phyloP scores from a whole-genome alignment of 1,284 basidiomycete genomes.

The Ustilago bromivora region DNA sequence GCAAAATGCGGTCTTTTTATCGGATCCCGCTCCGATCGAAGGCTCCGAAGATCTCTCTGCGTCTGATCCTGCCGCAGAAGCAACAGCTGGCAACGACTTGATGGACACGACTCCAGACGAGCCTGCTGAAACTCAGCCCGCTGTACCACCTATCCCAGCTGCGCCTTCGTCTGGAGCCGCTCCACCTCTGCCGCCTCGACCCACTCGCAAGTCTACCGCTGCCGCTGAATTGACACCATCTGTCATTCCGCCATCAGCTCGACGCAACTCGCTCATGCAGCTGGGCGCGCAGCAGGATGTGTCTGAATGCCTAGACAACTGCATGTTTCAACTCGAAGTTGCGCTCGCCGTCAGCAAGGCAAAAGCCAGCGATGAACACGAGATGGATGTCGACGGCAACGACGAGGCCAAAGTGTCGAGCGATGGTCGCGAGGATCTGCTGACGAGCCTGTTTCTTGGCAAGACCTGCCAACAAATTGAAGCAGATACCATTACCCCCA shows the following conservation, averaged over 20 bases:
- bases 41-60: background rate
- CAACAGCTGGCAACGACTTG: constrained; percentile 3
- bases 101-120: constrained; percentile 37
- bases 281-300: constrained; percentile 96
- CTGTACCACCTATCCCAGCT: background rate
- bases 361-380: constrained; percentile 1
- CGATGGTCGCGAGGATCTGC: constrained; percentile 28
- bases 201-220: constrained; percentile 16
- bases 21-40: constrained; percentile 16
- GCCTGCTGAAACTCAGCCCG: background rate
- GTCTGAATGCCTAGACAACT: constrained; percentile 98
- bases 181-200: constrained; percentile 35
- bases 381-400: constrained; percentile 41
- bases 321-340: constrained; percentile 97
- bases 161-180: background rate
- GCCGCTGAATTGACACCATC: constrained; percentile 8
- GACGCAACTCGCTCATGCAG: constrained; percentile 63
- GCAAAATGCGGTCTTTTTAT: background rate
- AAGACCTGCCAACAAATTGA: constrained; percentile 61
- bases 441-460: constrained; percentile 59
- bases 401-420: background rate
- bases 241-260: constrained; percentile 33
- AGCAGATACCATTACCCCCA: constrained; percentile 15
- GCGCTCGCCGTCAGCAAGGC: constrained; percentile 76
- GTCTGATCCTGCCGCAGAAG: too few relatives aligned